Percentiles rank a stretch among this genome's conserved stretches.
phyloP scores from a whole-genome alignment of 306 rosid genomes.

The Boehmeria nivea region DNA sequence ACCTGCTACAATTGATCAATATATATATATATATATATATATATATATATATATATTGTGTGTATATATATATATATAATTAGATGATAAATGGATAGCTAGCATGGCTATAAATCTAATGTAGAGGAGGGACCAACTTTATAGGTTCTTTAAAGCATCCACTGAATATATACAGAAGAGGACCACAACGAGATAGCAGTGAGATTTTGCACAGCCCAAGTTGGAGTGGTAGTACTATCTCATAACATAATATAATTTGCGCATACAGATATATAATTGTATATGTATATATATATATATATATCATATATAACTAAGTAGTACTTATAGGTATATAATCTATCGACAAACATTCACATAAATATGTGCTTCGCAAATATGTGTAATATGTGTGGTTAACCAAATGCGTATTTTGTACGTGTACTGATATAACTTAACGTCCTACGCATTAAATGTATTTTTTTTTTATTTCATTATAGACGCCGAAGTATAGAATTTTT shows the following conservation, averaged over 20 bases:
- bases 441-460: too few relatives aligned
- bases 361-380: too few relatives aligned
- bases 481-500: too few relatives aligned
- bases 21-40: background rate
- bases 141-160: slow-evolving; percentile 65
- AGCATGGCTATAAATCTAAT: slow-evolving; percentile 24
- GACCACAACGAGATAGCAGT: slow-evolving; percentile 52
- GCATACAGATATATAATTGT: too few relatives aligned
- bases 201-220: slow-evolving; percentile 52
- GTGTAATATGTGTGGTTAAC: too few relatives aligned
- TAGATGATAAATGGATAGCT: too few relatives aligned
- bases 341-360: too few relatives aligned
- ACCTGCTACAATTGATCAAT: slow-evolving; percentile 18
- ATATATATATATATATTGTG: background rate
- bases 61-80: slow-evolving; percentile 1
- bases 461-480: too few relatives aligned
- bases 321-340: background rate
- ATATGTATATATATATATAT: too few relatives aligned
- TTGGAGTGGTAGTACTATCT: slow-evolving; percentile 11
- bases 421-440: too few relatives aligned
- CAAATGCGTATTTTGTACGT: too few relatives aligned
- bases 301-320: background rate
- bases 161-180: slow-evolving; percentile 32
- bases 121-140: slow-evolving; percentile 69
- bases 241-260: background rate